Percentiles rank a stretch among this genome's conserved stretches.
These are phyloP conservation scores for Dichotomopilus funicola DNA, from an alignment of 2,329 filamentous ascomycete genomes.

Conservation along the genomic window DNA sequence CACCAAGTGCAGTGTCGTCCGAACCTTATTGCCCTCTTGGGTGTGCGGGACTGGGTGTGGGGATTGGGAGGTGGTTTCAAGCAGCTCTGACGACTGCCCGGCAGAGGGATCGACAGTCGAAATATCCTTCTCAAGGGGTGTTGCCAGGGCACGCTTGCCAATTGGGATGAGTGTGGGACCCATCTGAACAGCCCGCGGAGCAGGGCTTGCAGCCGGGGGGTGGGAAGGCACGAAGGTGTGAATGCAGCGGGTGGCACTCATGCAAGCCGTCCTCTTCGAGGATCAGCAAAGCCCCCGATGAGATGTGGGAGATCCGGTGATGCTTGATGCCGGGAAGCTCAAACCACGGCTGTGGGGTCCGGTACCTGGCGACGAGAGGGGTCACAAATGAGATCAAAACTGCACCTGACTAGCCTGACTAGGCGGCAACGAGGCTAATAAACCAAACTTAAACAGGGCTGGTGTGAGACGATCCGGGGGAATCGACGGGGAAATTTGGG, in stretches of 20 bases:
- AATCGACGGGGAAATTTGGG: conserved; percentile 25
- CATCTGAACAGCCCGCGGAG: conserved; percentile 14
- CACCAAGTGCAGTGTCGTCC: conserved; percentile 33
- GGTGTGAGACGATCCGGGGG: conserved; percentile 21
- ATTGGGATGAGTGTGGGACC: conserved; percentile 10
- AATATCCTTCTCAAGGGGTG: conserved; percentile 42
- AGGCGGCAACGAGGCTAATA: conserved; percentile 1
- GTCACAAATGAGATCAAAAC: conserved; percentile 15
- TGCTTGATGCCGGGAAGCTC: conserved; percentile 14
- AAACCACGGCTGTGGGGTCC: conserved; percentile 12
- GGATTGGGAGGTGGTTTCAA: conserved; percentile 22
- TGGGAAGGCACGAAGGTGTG: conserved; percentile 3
- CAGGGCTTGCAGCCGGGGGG: conserved; percentile 15
- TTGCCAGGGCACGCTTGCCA: conserved; percentile 22
- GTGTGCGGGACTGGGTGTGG: conserved; percentile 33
- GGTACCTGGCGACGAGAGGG: conserved; percentile 8
- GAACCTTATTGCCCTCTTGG: conserved; percentile 37
- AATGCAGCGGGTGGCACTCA: conserved; percentile 12
- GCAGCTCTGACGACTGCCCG: conserved; percentile 45
- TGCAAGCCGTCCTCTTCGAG: not conserved
- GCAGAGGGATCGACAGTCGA: conserved; percentile 47
- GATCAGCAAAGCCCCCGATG: conserved; percentile 7
- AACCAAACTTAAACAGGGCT: conserved; percentile 14
- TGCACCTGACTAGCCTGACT: conserved; percentile 10
- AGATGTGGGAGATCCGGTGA: conserved; percentile 20